Base-by-base conservation (phyloP, 2,329 filamentous ascomycete species). In the Aspergillus floridensis region DNA sequence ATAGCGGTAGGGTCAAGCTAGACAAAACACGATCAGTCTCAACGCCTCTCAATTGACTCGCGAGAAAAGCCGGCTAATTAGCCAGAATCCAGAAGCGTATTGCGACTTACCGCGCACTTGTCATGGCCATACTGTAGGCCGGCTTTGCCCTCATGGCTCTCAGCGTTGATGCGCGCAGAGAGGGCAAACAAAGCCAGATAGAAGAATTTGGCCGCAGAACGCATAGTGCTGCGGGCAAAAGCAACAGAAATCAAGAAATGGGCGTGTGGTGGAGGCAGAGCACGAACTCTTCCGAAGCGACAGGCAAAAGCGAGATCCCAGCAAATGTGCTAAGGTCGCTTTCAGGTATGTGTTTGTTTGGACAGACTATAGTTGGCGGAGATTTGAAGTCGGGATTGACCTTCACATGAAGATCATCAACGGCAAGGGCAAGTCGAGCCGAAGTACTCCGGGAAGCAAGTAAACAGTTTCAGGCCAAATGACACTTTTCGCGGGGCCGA, bases 1-100 rank as follows among this genome's bases (percentile, higher is more conserved):
- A 95, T 96, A 62, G 92, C 86, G 66, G 88, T 88, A 19, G 93
- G 91, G 47, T 95, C 92, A 68, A 96, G 90, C 92, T 96, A 81
- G 48, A 38, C 32, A 35, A 49, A 14, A 38, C 7, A 31, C 44
- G 32, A 48, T 51, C 22, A 56, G 19, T 26, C n/a, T 48, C 67
- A 49, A 65, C 50, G 47, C 24, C 38, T 54, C 12, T 31, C 14
- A 29, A 21, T 8, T 6, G n/a, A 14, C 31, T 22, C 2, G 48
- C 6, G 3, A 24, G 21, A 8, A 56, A 19, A 12, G 16, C 6
- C 6, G 14, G 14, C 16, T 12, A 5, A 19, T 2, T 1, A 6
- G 14, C 10, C 21, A 47, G 55, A 22, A 24, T 19, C 41, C 1
- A 24, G 41, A 31, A 44, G 53, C n/a, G n/a, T 14, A 4, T 47